phyloP scores from a whole-genome alignment of 2,329 filamentous ascomycete genomes.

The Aspergillus amoenus region DNA sequence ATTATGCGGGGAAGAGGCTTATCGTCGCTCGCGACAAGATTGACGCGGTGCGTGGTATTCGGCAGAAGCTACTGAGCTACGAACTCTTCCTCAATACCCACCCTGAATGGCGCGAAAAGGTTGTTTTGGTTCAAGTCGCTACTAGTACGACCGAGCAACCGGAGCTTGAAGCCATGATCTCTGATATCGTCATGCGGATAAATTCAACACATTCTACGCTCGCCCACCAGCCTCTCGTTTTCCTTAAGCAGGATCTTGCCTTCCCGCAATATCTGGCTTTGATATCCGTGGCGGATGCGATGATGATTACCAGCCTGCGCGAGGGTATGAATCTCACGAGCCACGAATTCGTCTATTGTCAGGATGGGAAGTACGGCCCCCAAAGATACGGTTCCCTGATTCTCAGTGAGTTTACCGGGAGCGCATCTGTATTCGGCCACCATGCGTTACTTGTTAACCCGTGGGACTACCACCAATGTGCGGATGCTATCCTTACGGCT shows the following conservation, averaged over 20 bases:
- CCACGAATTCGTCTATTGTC: slow-evolving; percentile 90
- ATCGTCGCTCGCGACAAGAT: slow-evolving; percentile 95
- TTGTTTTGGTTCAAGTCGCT: slow-evolving; percentile 90
- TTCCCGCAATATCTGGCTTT: slow-evolving; percentile 92
- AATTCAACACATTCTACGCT: slow-evolving; percentile 89
- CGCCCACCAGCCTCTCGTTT: slow-evolving; percentile 88
- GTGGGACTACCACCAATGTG: slow-evolving; percentile 89
- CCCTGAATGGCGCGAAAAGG: slow-evolving; percentile 79
- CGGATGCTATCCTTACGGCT: slow-evolving; percentile 79
- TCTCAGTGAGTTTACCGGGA: slow-evolving; percentile 92
- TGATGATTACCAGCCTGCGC: slow-evolving; percentile 93
- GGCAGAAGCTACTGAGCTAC: slow-evolving; percentile 88
- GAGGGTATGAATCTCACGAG: slow-evolving; percentile 97
- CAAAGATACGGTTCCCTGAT: slow-evolving; percentile 89
- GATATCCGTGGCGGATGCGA: slow-evolving; percentile 80
- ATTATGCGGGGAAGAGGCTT: slow-evolving; percentile 83
- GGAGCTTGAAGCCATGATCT: slow-evolving; percentile 83
- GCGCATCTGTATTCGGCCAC: slow-evolving; percentile 77
- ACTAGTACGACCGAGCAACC: slow-evolving; percentile 85
- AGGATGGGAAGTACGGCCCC: slow-evolving; percentile 72
- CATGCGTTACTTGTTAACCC: slow-evolving; percentile 86
- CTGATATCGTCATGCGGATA: slow-evolving; percentile 91
- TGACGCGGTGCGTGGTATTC: slow-evolving; percentile 85
- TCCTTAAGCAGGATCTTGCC: slow-evolving; percentile 90
- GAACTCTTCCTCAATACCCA: slow-evolving; percentile 94